Evolutionary conservation across 2,329 filamentous ascomycete genomes (phyloP).

Genomic region (Phaeosphaeriaceae sp.): DNA sequence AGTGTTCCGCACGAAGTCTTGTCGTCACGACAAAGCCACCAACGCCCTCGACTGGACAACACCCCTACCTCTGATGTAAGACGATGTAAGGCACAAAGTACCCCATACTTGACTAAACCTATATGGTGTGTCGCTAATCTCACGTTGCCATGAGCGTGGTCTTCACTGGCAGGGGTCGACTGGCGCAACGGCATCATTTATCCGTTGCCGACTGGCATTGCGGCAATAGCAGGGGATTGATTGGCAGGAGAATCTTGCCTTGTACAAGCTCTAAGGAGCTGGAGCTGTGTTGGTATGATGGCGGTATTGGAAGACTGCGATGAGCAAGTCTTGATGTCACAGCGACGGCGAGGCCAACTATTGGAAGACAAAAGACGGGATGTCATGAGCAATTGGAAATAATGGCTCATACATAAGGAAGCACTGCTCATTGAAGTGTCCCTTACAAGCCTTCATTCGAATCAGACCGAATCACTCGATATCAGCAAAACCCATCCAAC

Average conservation of each 20-base stretch:
- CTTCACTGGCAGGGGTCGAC: not conserved
- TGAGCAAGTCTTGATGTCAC: constrained; percentile 11
- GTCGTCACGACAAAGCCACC: constrained; percentile 15
- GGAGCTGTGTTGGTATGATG: not conserved
- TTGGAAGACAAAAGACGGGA: not conserved
- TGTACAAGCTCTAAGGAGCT: not conserved
- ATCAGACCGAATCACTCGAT: not conserved
- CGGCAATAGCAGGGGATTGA: not conserved
- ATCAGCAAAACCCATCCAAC: not conserved
- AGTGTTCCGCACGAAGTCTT: constrained; percentile 14
- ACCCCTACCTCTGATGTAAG: constrained; percentile 5
- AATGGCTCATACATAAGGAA: not conserved
- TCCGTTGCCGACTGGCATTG: constrained; percentile 1
- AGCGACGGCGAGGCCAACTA: not conserved
- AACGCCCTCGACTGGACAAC: constrained; percentile 2
- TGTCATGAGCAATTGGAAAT: not conserved
- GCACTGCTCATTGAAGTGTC: not conserved
- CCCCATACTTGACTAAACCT: constrained; percentile 16
- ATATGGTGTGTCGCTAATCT: constrained; percentile 11
- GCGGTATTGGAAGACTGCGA: not conserved
- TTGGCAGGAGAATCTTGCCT: constrained; percentile 5
- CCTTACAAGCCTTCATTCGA: not conserved
- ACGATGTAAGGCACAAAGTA: constrained; percentile 13
- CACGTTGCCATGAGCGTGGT: constrained; percentile 2
- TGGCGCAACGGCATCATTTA: constrained; percentile 10